Evolutionary conservation across 495 filamentous ascomycete genomes (phyloP).

Genomic region (Penicillium pulvis): DNA sequence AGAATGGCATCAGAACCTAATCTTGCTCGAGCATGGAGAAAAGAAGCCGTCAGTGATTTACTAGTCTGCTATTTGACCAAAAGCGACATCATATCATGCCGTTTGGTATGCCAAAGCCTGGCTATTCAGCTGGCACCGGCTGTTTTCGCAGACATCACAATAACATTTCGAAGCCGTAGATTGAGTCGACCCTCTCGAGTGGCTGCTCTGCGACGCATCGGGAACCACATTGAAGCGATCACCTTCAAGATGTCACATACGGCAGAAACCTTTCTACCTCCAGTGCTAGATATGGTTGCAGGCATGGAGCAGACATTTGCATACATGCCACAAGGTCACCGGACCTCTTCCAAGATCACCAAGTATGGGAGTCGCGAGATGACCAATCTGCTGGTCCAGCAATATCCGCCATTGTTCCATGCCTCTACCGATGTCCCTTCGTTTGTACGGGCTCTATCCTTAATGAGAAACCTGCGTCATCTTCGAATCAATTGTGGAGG

Average conservation of each 20-base stretch:
- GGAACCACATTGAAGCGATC: conserved; percentile 68
- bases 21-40: background rate
- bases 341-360: conserved; percentile 47
- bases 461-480: conserved; percentile 64
- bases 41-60: background rate
- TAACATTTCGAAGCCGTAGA: conserved; percentile 64
- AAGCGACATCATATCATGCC: conserved; percentile 47
- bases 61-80: conserved; percentile 25
- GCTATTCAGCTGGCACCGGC: conserved; percentile 45
- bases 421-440: conserved; percentile 79
- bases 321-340: conserved; percentile 63
- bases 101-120: conserved; percentile 56
- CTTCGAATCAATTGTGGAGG: conserved; percentile 72
- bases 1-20: background rate
- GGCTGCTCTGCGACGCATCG: conserved; percentile 69
- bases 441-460: conserved; percentile 68
- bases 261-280: conserved; percentile 71
- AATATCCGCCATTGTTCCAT: conserved; percentile 82
- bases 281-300: conserved; percentile 66
- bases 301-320: conserved; percentile 74
- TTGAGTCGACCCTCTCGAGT: conserved; percentile 69
- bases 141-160: conserved; percentile 50
- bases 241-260: conserved; percentile 71
- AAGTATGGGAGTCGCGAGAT: conserved; percentile 68
- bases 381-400: conserved; percentile 70